Base-by-base conservation (phyloP, 2,329 filamentous ascomycete genomes). In the Pochonia chlamydosporia region DNA sequence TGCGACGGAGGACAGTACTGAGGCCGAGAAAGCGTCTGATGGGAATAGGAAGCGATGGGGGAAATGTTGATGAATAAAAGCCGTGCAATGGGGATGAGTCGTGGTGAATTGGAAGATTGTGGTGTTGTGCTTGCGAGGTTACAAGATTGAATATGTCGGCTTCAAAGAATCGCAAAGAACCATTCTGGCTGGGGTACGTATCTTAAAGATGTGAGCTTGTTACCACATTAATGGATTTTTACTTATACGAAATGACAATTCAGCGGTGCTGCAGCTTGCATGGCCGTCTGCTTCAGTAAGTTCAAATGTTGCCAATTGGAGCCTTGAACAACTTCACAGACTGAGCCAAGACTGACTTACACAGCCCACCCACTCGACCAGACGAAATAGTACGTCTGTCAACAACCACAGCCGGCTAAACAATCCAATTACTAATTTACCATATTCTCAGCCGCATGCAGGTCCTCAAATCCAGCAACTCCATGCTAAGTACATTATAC, bases 221-320 rank as follows among this genome's bases (percentile, higher is more conserved):
- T n/a, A n/a, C n/a, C n/a, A n/a, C n/a, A n/a, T n/a, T n/a, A n/a
- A n/a, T n/a, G n/a, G n/a, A n/a, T n/a, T n/a, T n/a, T n/a, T 16
- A 35, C 49, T 52, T 24, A 56, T 33, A 35, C 23, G 26, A 25
- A 5, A 23, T 28, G 7, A 28, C 7, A 28, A 28, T n/a, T n/a
- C 39, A 72, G 70, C 13, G 69, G 69, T 43, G 68, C 69, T 4
- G 67, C 70, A 3, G 70, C 70, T 7, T 70, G 66, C 8, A 69
- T 72, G 64, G 69, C 69, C 21, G 69, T 70, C 18, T 72, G 69
- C 57, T 72, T 71, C 50, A 72, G 69, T 71, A 52, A 56, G 67
- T 61, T 31, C 6, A 5, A 37, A 52, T 39, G n/a, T n/a, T n/a
- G n/a, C n/a, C n/a, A n/a, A n/a, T n/a, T n/a, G n/a, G n/a, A n/a